These are phyloP conservation scores for Candida chauliodis DNA, from an alignment of 805 yeast species.

Conservation along the genomic window DNA sequence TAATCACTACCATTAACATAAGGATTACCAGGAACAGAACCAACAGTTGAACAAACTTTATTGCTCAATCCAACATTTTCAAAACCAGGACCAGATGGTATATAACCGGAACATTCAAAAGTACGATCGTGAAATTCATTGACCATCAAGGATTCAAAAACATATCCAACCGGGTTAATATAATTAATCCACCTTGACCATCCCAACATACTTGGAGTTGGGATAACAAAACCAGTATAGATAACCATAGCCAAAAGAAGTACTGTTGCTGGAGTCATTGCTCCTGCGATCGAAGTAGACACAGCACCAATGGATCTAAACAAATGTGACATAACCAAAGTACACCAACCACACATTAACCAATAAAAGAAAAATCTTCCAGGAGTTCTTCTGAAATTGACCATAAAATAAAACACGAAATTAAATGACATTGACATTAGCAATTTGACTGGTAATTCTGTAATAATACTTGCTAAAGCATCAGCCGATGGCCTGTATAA, in stretches of 20 bases:
- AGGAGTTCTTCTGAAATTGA: conserved; percentile 47
- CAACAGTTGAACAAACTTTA: conserved; percentile 58
- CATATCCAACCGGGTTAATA: conserved; percentile 41
- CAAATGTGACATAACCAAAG: conserved; percentile 39
- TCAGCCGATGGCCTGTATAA: conserved; percentile 74
- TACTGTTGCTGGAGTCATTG: conserved; percentile 45
- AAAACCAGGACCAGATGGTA: conserved; percentile 62
- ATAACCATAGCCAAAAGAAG: conserved; percentile 51
- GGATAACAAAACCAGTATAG: conserved; percentile 48
- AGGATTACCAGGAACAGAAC: conserved; percentile 52
- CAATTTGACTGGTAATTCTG: conserved; percentile 62
- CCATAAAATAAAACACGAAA: conserved; percentile 45
- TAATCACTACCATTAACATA: conserved; percentile 60
- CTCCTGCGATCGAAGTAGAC: conserved; percentile 37
- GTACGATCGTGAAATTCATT: conserved; percentile 60
- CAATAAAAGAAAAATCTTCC: conserved; percentile 47
- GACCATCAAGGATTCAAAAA: conserved; percentile 56
- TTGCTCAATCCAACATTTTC: conserved; percentile 29
- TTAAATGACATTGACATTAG: conserved; percentile 28
- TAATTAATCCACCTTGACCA: conserved; percentile 60
- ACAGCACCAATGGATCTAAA: conserved; percentile 42
- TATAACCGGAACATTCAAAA: conserved; percentile 51
- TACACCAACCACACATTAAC: conserved; percentile 27
- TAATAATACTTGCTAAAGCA: conserved; percentile 57
- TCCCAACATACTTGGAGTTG: conserved; percentile 47